Percentiles rank a stretch among this genome's conserved stretches.
These are phyloP conservation scores for Nitzschia inconspicua DNA, from an alignment of 108 stramenopile species.

Conservation along the genomic window DNA sequence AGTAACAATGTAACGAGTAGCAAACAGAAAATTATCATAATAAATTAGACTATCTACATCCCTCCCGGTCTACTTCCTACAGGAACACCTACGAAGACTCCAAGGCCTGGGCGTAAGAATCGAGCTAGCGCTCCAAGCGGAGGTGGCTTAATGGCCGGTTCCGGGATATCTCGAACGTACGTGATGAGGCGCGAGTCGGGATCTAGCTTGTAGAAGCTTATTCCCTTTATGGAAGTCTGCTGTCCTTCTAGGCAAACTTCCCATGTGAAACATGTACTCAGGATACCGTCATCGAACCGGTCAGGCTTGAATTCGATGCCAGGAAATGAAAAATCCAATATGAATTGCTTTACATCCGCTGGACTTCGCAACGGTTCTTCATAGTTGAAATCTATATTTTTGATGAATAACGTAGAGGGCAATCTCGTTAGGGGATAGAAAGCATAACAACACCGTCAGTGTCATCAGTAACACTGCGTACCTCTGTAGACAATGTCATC, in stretches of 20 bases:
- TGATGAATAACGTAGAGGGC: no score
- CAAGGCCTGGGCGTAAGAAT: slow-evolving; percentile 50
- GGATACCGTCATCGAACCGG: slow-evolving; percentile 63
- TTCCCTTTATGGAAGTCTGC: slow-evolving; percentile 66
- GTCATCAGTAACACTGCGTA: no score
- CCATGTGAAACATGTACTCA: slow-evolving; percentile 75
- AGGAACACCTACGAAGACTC: slow-evolving; percentile 52
- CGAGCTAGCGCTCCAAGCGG: slow-evolving; percentile 61
- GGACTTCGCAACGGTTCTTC: slow-evolving; percentile 50
- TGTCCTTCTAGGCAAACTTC: slow-evolving; percentile 62
- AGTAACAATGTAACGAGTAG: no score
- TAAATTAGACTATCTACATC: slow-evolving; percentile 23
- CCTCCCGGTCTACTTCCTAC: slow-evolving; percentile 39
- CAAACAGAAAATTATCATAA: no score
- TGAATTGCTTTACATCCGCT: slow-evolving; percentile 54
- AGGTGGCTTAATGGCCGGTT: slow-evolving; percentile 72
- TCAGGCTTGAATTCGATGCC: slow-evolving; percentile 67
- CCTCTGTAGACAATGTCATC: slow-evolving; percentile 57
- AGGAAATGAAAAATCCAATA: slow-evolving; percentile 75
- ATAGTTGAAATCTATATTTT: slow-evolving; percentile 84
- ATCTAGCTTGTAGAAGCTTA: slow-evolving; percentile 74
- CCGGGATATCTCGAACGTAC: slow-evolving; percentile 73
- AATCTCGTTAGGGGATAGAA: no score
- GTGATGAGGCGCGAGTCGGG: slow-evolving; percentile 47
- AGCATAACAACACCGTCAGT: no score